These are phyloP conservation scores for Fraxinus nigra DNA, from an alignment of 305 asterid species.

Conservation along the genomic window DNA sequence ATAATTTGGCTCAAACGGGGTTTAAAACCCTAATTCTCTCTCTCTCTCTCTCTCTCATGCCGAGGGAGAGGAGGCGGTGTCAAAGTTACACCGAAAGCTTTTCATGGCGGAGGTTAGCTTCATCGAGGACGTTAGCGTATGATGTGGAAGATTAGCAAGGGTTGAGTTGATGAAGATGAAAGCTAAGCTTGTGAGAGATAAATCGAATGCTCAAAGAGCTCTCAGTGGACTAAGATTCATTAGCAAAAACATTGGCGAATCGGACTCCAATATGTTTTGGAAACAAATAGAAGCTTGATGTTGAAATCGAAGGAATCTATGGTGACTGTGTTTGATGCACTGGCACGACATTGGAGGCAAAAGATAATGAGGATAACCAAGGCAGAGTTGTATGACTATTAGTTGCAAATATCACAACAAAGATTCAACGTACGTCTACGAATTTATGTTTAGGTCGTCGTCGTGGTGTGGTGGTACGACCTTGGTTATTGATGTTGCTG, in stretches of 20 bases:
- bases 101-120: constrained; percentile 23
- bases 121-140: constrained; percentile 34
- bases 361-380: constrained; percentile 51
- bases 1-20: no score
- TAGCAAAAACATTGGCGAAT: constrained; percentile 50
- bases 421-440: constrained; percentile 91
- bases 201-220: constrained; percentile 81
- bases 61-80: not conserved
- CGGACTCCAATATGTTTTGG: constrained; percentile 50
- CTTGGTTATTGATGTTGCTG: no score
- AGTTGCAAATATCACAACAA: constrained; percentile 79
- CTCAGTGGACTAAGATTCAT: constrained; percentile 78
- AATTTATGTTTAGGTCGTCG: constrained; percentile 29
- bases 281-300: constrained; percentile 71
- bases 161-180: constrained; percentile 53
- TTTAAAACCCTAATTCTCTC: not conserved
- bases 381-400: constrained; percentile 74
- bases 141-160: constrained; percentile 35
- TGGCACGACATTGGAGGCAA: constrained; percentile 69
- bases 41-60: not conserved
- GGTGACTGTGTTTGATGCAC: constrained; percentile 71
- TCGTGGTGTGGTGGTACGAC: no score
- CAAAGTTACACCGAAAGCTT: not conserved
- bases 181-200: constrained; percentile 60
- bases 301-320: constrained; percentile 86